phyloP scores from a whole-genome alignment of 176 grass and related monocot species.

The Cymbopogon citratus region DNA sequence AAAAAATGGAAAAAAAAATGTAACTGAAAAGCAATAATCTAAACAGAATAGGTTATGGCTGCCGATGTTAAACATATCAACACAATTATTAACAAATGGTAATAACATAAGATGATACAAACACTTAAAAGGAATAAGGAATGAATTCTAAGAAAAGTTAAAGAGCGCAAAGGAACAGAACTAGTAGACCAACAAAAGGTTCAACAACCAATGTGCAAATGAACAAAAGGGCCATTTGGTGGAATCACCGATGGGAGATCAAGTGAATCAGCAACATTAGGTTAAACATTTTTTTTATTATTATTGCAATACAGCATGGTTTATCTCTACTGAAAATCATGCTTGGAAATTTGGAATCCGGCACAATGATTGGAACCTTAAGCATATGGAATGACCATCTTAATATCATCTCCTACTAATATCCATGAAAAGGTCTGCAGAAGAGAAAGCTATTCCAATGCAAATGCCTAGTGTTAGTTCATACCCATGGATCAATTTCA shows the following conservation, averaged over 20 bases:
- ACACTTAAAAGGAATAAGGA: background rate
- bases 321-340: background rate
- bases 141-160: background rate
- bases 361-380: background rate
- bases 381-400: background rate
- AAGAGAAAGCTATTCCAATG: background rate
- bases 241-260: background rate
- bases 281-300: background rate
- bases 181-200: background rate
- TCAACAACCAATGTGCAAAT: background rate
- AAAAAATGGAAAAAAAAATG: background rate
- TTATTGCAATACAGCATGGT: background rate
- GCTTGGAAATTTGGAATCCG: background rate
- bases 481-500: slow-evolving; percentile 12
- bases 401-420: background rate
- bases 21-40: background rate
- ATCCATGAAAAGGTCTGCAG: background rate
- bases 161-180: background rate
- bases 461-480: background rate
- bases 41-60: background rate
- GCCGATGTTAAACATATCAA: background rate
- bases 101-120: background rate
- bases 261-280: background rate
- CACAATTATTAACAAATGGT: background rate
- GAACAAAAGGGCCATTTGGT: background rate